Evolutionary conservation across 164 flowering plant species (phyloP).

Genomic region (Magnolia kwangsiensis): DNA sequence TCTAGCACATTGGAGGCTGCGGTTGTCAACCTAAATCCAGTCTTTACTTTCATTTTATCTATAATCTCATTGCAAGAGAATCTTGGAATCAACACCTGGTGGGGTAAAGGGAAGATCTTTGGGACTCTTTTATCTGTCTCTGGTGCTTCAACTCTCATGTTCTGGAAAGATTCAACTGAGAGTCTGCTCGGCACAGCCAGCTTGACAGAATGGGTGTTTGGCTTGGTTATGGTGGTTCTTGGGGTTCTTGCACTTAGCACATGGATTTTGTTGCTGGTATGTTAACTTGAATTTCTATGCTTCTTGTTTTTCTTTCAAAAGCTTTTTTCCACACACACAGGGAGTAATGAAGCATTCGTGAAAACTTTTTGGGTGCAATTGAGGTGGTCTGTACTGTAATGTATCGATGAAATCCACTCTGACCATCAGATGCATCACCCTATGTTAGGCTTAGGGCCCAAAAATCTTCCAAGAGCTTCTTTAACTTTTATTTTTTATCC

Average conservation of each 20-base stretch:
- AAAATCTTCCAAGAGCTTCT: too few relatives aligned
- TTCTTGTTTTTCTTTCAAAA: neutral
- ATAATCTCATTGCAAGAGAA: slow-evolving; percentile 7
- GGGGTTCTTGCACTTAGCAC: slow-evolving; percentile 21
- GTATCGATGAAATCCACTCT: too few relatives aligned
- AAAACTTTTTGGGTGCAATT: too few relatives aligned
- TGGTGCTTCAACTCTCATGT: slow-evolving; percentile 8
- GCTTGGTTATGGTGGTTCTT: slow-evolving; percentile 19
- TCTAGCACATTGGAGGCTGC: slow-evolving; percentile 10
- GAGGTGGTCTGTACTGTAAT: too few relatives aligned
- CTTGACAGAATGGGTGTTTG: slow-evolving; percentile 7
- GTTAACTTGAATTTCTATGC: neutral
- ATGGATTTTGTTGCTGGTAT: slow-evolving; percentile 22
- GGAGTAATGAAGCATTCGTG: neutral
- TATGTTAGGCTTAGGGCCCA: too few relatives aligned
- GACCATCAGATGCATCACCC: too few relatives aligned
- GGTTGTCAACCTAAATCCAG: slow-evolving; percentile 8
- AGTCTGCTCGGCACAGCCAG: neutral
- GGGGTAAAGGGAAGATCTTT: slow-evolving; percentile 8
- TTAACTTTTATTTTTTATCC: too few relatives aligned
- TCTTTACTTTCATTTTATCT: slow-evolving; percentile 3
- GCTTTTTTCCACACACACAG: neutral
- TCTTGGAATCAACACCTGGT: neutral
- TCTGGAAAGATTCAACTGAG: slow-evolving; percentile 10
- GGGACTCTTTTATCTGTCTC: slow-evolving; percentile 11